Evolutionary conservation across 345 rosid species (phyloP).

Genomic region (Brassica rapa): DNA sequence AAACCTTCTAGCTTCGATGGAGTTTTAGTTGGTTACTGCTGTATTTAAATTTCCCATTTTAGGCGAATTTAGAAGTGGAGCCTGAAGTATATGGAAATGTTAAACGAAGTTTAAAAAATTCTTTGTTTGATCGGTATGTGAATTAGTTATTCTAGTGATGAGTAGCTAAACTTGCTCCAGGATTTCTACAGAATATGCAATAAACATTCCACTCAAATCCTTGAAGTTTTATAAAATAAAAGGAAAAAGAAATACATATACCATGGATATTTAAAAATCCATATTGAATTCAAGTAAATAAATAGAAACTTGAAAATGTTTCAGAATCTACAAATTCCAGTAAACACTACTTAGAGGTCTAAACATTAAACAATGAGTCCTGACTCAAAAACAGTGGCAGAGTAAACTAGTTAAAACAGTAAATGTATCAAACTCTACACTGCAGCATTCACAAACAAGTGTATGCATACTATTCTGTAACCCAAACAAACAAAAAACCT

Average conservation of each 20-base stretch:
- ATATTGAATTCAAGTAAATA: not conserved
- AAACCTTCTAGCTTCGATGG: not conserved
- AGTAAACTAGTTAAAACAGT: conserved; percentile 14
- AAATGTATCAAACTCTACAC: conserved; percentile 19
- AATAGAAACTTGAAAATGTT: not conserved
- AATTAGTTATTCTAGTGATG: too few species aligned
- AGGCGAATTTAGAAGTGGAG: not conserved
- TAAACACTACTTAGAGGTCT: conserved; percentile 25
- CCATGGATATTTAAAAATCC: too few species aligned
- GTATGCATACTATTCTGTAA: conserved; percentile 12
- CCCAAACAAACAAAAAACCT: not conserved
- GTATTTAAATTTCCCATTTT: not conserved
- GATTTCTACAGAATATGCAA: too few species aligned
- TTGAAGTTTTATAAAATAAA: too few species aligned
- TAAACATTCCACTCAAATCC: too few species aligned
- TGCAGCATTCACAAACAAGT: conserved; percentile 20
- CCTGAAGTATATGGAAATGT: not conserved
- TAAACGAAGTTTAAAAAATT: not conserved
- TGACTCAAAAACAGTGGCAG: not conserved
- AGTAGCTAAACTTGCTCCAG: too few species aligned
- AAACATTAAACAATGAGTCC: not conserved
- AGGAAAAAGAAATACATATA: too few species aligned
- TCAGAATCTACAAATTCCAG: conserved; percentile 11
- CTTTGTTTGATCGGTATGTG: not conserved
- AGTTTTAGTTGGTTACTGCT: not conserved